Evolutionary conservation across 345 rosid genomes (phyloP).

Genomic region (Cardamine resedifolia): DNA sequence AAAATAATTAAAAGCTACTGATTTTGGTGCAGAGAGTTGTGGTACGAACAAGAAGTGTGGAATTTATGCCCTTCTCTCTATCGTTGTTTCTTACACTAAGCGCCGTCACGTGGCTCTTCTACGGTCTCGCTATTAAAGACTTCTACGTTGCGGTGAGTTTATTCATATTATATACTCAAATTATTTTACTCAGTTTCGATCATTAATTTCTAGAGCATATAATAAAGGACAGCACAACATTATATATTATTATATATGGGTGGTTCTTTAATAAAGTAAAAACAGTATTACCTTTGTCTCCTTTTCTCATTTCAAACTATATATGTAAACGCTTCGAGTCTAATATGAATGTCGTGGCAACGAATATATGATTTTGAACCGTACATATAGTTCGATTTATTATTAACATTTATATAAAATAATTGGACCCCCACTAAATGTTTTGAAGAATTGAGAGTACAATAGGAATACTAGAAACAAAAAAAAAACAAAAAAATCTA

Average conservation of each 20-base stretch:
- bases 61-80: slow-evolving; percentile 61
- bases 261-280: slow-evolving; percentile 30
- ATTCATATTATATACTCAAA: neutral
- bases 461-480: slow-evolving; percentile 12
- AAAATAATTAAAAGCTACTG: neutral
- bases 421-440: slow-evolving; percentile 30
- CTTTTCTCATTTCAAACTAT: slow-evolving; percentile 13
- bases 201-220: slow-evolving; percentile 17
- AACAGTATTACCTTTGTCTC: slow-evolving; percentile 21
- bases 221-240: slow-evolving; percentile 21
- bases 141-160: slow-evolving; percentile 46
- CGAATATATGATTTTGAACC: slow-evolving; percentile 33
- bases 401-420: neutral
- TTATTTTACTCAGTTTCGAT: neutral
- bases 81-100: slow-evolving; percentile 60
- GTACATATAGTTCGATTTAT: slow-evolving; percentile 19
- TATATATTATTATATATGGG: slow-evolving; percentile 13
- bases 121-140: slow-evolving; percentile 54
- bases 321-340: neutral
- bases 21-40: slow-evolving; percentile 41
- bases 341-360: slow-evolving; percentile 17
- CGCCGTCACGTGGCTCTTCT: slow-evolving; percentile 61
- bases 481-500: no score
- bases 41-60: slow-evolving; percentile 58
- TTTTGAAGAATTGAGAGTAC: neutral